These are phyloP conservation scores for Sphaerobolus stellatus DNA, from an alignment of 1,284 basidiomycete genomes.

Conservation along the genomic window DNA sequence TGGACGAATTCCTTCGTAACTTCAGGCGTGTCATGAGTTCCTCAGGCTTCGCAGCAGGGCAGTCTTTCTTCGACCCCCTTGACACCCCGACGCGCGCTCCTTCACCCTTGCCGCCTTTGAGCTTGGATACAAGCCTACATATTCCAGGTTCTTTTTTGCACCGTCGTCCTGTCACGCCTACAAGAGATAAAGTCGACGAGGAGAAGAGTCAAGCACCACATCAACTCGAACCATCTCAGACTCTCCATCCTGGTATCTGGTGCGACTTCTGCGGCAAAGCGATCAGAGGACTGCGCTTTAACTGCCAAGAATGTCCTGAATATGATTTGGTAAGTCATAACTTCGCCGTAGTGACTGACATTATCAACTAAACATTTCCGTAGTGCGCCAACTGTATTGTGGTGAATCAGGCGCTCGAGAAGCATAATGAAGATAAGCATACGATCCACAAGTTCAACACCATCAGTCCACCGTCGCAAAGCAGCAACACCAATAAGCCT, in stretches of 20 bases:
- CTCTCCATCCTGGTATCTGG: constrained; percentile 21
- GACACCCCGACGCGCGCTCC: constrained; percentile 7
- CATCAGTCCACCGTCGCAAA: constrained; percentile 12
- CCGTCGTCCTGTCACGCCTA: constrained; percentile 14
- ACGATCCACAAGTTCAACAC: constrained; percentile 16
- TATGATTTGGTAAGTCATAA: constrained; percentile 26
- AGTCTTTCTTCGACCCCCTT: constrained; percentile 5
- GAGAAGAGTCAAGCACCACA: constrained; percentile 14
- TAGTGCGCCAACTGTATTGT: constrained; percentile 24
- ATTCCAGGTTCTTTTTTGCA: constrained; percentile 17
- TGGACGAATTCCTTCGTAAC: constrained; percentile 61
- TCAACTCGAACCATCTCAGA: constrained; percentile 5
- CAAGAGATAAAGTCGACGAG: constrained; percentile 1
- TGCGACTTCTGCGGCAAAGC: constrained; percentile 31
- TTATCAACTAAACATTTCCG: neutral
- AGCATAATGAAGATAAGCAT: constrained; percentile 13
- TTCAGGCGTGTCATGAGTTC: constrained; percentile 50
- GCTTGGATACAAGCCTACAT: constrained; percentile 9
- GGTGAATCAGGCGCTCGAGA: constrained; percentile 19
- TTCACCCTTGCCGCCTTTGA: constrained; percentile 6
- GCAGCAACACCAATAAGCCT: too few species aligned
- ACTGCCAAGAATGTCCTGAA: constrained; percentile 28
- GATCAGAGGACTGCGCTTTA: constrained; percentile 30
- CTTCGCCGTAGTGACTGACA: neutral
- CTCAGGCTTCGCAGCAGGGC: constrained; percentile 41